Evolutionary conservation across 768 basidiomycete species (phyloP), one percentile per base, ranked within the genome.

Genomic region (Mycena galericulata): DNA sequence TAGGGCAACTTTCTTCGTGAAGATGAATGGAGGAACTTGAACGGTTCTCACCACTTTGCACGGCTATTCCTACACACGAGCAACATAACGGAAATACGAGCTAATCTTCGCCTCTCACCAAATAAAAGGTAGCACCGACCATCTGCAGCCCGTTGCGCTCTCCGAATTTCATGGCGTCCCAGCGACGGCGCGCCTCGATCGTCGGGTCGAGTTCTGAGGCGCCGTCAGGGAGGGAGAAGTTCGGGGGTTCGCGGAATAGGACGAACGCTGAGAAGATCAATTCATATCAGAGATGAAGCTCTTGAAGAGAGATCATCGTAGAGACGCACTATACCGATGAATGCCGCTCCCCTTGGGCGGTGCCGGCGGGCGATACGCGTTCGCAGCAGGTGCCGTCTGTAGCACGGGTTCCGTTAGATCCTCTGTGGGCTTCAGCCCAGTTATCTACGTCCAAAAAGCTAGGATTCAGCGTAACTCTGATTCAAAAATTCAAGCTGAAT

Each of bases 81-180:
- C n/a, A n/a, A n/a, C n/a, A n/a, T n/a, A n/a, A n/a, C n/a, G n/a
- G n/a, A n/a, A n/a, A n/a, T n/a, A n/a, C n/a, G n/a, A n/a, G n/a
- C n/a, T n/a, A n/a, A n/a, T 68, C 62, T 29, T 71, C 70, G 18
- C 70, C 43, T 12, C 70, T 47, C 29, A 71, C 66, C 18, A 63
- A n/a, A 55, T 68, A 72, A 22, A 51, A 65, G 18, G 67, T n/a
- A 3, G 62, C 70, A 2, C 70, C 70, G 22, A 67, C 62, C 7
- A 71, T 43, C 43, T 58, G 8, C 24, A 71, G 51, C 5, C 62
- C 61, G 10, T 67, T 50, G 12, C 57, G 55, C 38, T 64, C 40
- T 1, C 40, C 65, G 24, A 71, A 71, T n/a, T 63, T 36, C 1
- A 49, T 57, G 1, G 56, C 61, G 26, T 57, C 50, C 70, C 70